Evolutionary conservation across 441 rosid species (phyloP).

Genomic region (Codiaeum variegatum): DNA sequence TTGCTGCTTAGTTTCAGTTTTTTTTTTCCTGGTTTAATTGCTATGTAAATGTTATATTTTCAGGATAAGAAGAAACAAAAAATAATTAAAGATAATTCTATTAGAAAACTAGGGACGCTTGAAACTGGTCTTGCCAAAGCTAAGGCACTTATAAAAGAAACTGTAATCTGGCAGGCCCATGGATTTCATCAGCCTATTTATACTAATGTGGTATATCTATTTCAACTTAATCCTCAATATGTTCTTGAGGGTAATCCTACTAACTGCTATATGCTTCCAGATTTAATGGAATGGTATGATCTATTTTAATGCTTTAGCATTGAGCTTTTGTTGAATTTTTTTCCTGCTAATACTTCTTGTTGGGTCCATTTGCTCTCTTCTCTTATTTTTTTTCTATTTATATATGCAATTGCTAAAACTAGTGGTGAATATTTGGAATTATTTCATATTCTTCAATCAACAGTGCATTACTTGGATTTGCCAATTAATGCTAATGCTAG

Average conservation of each 20-base stretch:
- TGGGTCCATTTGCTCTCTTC: neutral
- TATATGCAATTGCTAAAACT: neutral
- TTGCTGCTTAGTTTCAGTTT: no score
- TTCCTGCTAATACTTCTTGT: conserved; percentile 15
- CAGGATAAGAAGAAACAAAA: no score
- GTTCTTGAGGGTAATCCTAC: conserved; percentile 87
- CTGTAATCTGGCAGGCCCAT: conserved; percentile 71
- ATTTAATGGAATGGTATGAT: conserved; percentile 84
- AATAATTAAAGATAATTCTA: no score
- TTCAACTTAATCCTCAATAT: conserved; percentile 74
- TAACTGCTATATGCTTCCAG: conserved; percentile 84
- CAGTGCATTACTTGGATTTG: no score
- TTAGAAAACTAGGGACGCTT: conserved; percentile 1
- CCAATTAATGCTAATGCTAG: no score
- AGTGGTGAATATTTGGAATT: neutral
- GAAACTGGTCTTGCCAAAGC: conserved; percentile 33
- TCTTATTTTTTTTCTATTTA: neutral
- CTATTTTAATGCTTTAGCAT: conserved; percentile 13
- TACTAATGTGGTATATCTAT: conserved; percentile 80
- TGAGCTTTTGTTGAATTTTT: conserved; percentile 7
- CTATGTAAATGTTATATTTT: no score
- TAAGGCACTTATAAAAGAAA: conserved; percentile 32
- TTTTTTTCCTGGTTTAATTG: no score
- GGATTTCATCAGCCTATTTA: conserved; percentile 94
- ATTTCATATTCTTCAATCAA: no score